Percentiles rank a stretch among this genome's conserved stretches.
phyloP scores from a whole-genome alignment of 345 rosid species.

The Pistacia vera region DNA sequence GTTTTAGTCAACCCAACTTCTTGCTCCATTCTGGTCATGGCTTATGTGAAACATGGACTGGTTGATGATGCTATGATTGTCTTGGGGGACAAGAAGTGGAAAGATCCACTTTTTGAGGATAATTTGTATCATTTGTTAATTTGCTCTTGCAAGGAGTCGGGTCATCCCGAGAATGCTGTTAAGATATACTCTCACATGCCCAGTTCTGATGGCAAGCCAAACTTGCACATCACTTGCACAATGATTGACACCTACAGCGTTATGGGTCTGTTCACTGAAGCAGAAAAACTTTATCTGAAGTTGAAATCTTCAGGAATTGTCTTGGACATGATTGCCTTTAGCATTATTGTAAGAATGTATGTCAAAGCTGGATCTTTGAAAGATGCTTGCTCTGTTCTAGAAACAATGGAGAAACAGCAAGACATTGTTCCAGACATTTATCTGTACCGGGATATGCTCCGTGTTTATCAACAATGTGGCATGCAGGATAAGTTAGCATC shows the following conservation, averaged over 20 bases:
- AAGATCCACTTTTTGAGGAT: slow-evolving; percentile 74
- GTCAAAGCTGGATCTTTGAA: slow-evolving; percentile 72
- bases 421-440: slow-evolving; percentile 71
- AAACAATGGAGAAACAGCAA: slow-evolving; percentile 64
- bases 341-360: slow-evolving; percentile 80
- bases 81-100: slow-evolving; percentile 65
- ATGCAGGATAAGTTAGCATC: slow-evolving; percentile 54
- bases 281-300: slow-evolving; percentile 60
- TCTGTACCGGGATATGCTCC: slow-evolving; percentile 80
- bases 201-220: slow-evolving; percentile 43
- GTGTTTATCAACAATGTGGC: slow-evolving; percentile 72
- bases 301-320: slow-evolving; percentile 64
- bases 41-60: slow-evolving; percentile 74
- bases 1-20: slow-evolving; percentile 69
- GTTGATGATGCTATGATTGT: slow-evolving; percentile 65
- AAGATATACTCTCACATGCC: slow-evolving; percentile 56
- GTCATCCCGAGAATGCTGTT: slow-evolving; percentile 59
- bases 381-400: slow-evolving; percentile 74
- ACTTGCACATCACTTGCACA: slow-evolving; percentile 71
- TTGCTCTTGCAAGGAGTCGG: slow-evolving; percentile 83
- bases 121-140: slow-evolving; percentile 84
- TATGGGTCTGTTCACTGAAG: slow-evolving; percentile 57
- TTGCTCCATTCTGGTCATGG: slow-evolving; percentile 83
- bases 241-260: slow-evolving; percentile 75
- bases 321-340: slow-evolving; percentile 74